These are phyloP conservation scores for Floccularia luteovirens DNA, from an alignment of 768 basidiomycete species.

Conservation along the genomic window DNA sequence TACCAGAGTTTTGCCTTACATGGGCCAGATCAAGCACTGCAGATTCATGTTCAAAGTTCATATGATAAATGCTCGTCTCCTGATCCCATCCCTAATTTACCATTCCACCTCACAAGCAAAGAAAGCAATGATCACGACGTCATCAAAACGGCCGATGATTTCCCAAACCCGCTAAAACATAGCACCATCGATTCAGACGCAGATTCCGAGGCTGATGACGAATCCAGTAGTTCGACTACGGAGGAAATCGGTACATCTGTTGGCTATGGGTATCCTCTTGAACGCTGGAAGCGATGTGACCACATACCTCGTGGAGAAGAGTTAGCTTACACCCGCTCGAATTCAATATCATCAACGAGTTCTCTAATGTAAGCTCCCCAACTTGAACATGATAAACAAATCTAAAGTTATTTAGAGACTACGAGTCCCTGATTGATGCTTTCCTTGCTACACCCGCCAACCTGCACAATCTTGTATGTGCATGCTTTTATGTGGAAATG, in stretches of 20 bases:
- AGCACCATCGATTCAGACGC: conserved; percentile 6
- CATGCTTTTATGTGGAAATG: conserved; percentile 2
- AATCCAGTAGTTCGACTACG: conserved; percentile 13
- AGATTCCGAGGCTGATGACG: conserved; percentile 9
- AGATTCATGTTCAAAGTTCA: too few relatives aligned
- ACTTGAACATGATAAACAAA: too few relatives aligned
- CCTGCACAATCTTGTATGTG: not conserved
- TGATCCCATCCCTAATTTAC: too few relatives aligned
- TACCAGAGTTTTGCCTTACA: too few relatives aligned
- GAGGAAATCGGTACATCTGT: conserved; percentile 9
- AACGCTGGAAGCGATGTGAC: not conserved
- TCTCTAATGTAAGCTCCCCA: not conserved
- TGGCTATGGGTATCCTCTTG: conserved; percentile 12
- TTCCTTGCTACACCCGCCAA: not conserved
- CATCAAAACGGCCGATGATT: too few relatives aligned
- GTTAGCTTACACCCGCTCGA: not conserved
- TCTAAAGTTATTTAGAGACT: too few relatives aligned
- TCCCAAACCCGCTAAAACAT: too few relatives aligned
- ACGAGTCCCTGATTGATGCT: not conserved
- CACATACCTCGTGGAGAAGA: not conserved
- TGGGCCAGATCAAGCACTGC: too few relatives aligned
- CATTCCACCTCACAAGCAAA: too few relatives aligned
- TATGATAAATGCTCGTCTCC: too few relatives aligned
- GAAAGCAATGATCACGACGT: too few relatives aligned
- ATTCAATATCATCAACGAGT: not conserved